A percentile compares a stretch with the other conserved stretches of the same genome.
Evolutionary conservation across 1,284 basidiomycete genomes (phyloP).

Genomic region (Athelia psychrophila): DNA sequence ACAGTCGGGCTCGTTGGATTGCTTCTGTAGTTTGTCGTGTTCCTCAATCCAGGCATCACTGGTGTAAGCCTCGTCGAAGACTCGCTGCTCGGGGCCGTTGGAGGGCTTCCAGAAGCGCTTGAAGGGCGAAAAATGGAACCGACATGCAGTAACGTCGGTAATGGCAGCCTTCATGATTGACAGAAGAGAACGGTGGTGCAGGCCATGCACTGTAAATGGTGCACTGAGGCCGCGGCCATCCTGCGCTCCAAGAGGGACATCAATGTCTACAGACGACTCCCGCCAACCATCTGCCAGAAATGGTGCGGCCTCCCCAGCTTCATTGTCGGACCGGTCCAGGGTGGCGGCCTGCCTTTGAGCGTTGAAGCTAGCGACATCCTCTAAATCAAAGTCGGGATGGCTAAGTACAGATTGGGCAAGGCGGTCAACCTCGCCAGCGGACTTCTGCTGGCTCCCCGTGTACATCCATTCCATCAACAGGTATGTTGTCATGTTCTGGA

Average conservation of each 20-base stretch:
- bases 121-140: constrained; percentile 29
- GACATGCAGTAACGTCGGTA: constrained; percentile 15
- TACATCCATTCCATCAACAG: constrained; percentile 12
- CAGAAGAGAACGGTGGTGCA: neutral
- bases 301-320: neutral
- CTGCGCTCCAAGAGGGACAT: neutral
- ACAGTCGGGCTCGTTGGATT: constrained; percentile 10
- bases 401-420: constrained; percentile 17
- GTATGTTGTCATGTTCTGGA: constrained; percentile 13
- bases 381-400: constrained; percentile 10
- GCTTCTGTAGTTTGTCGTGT: constrained; percentile 19
- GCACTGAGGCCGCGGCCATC: neutral
- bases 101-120: constrained; percentile 21
- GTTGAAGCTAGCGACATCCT: constrained; percentile 12
- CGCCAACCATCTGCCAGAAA: neutral
- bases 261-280: neutral
- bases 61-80: constrained; percentile 26
- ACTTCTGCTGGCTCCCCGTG: constrained; percentile 5
- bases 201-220: neutral
- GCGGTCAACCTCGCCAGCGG: constrained; percentile 12
- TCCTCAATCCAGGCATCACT: constrained; percentile 25
- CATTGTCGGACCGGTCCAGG: neutral
- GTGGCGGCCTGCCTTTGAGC: neutral
- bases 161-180: constrained; percentile 23
- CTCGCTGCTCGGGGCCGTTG: constrained; percentile 13